Evolutionary conservation across 306 rosid genomes (phyloP).

Genomic region (Begonia fuchsioides): DNA sequence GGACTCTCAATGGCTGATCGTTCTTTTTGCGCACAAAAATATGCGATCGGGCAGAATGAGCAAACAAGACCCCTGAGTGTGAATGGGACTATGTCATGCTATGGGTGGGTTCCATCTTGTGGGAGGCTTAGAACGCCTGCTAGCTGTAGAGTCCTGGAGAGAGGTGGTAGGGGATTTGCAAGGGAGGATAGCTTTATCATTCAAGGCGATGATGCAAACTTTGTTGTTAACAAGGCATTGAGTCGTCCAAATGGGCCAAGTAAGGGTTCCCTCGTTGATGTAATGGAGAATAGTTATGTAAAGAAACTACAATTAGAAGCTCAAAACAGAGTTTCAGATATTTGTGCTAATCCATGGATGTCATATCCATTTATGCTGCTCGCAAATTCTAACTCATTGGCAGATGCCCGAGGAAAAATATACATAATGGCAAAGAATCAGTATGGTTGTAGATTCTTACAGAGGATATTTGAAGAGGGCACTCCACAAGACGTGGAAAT

Average conservation of each 20-base stretch:
- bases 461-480: constrained; percentile 41
- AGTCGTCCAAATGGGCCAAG: constrained; percentile 15
- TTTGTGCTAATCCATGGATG: constrained; percentile 14
- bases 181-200: constrained; percentile 39
- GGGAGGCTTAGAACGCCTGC: constrained; percentile 18
- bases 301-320: constrained; percentile 16
- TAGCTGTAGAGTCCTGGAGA: constrained; percentile 11
- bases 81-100: constrained; percentile 13
- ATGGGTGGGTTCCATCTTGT: constrained; percentile 11
- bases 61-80: constrained; percentile 7
- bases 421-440: constrained; percentile 54
- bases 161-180: constrained; percentile 19
- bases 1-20: constrained; percentile 19
- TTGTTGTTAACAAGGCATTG: constrained; percentile 13
- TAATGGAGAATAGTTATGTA: constrained; percentile 14
- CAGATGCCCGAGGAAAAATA: constrained; percentile 22
- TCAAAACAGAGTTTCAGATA: constrained; percentile 10
- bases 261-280: constrained; percentile 16
- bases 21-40: constrained; percentile 6
- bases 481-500: constrained; percentile 23
- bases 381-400: constrained; percentile 16
- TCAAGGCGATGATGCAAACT: constrained; percentile 36
- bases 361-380: neutral
- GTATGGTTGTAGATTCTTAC: constrained; percentile 53
- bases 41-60: constrained; percentile 14